Conservation (phyloP, 495 filamentous ascomycete genomes). For the Xylaria longipes region DNA sequence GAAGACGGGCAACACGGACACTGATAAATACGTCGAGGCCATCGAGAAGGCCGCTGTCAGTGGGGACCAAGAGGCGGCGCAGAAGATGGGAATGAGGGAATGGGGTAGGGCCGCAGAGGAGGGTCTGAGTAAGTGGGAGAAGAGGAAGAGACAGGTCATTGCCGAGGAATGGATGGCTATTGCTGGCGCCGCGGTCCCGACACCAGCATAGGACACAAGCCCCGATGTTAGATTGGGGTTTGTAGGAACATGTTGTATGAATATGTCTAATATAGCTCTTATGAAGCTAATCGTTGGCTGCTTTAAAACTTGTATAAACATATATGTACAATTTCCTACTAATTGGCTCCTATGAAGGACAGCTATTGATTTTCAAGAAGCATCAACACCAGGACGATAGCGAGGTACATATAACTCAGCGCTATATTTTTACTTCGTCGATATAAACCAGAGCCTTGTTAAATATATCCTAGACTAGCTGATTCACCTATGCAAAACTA, state of each 20-base stretch:
- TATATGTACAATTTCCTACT: not conserved
- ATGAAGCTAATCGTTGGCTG: not conserved
- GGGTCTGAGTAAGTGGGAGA: conserved; percentile 27
- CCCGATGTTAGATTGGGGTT: not conserved
- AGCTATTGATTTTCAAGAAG: not conserved
- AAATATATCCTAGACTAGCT: not conserved
- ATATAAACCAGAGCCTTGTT: not conserved
- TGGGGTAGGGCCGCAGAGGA: conserved; percentile 1
- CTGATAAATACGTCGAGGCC: conserved; percentile 15
- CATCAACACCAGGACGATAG: not conserved
- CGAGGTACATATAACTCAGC: not conserved
- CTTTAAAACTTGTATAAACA: not conserved
- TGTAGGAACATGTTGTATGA: not conserved
- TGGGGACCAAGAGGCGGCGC: conserved; percentile 32
- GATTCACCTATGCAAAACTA: not conserved
- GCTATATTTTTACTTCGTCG: not conserved
- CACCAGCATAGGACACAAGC: not conserved
- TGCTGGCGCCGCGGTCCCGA: conserved; percentile 1
- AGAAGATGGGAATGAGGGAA: conserved; percentile 29
- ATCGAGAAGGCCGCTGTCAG: conserved; percentile 42
- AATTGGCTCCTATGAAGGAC: not conserved
- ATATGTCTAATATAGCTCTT: not conserved
- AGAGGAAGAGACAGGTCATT: conserved; percentile 23
- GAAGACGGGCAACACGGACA: conserved; percentile 5
- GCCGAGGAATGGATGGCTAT: conserved; percentile 35